phyloP scores from a whole-genome alignment of 345 rosid genomes.

The Salix brachista region DNA sequence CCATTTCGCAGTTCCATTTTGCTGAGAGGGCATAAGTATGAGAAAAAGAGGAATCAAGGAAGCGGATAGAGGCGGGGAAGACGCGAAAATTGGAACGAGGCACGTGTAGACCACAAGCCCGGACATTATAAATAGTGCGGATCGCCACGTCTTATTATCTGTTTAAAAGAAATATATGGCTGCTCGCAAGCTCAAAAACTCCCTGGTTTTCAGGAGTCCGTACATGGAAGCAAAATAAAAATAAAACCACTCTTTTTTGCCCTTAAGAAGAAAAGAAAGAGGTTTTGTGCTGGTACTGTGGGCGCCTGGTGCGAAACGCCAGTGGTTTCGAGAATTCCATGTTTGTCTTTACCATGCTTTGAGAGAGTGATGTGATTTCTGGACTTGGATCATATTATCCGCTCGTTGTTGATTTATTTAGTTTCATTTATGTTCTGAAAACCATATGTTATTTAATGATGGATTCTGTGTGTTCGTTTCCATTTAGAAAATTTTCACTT shows the following conservation, averaged over 20 bases:
- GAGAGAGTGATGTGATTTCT: background rate
- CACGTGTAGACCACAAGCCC: slow-evolving; percentile 27
- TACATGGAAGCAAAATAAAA: background rate
- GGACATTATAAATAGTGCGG: background rate
- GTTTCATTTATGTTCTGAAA: background rate
- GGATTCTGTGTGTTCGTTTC: background rate
- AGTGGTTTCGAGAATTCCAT: background rate
- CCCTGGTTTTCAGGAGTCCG: slow-evolving; percentile 33
- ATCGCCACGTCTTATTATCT: background rate
- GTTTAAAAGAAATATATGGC: background rate
- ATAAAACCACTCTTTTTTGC: background rate
- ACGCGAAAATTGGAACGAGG: background rate
- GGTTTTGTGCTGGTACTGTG: slow-evolving; percentile 4
- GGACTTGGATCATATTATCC: background rate
- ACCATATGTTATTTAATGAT: background rate
- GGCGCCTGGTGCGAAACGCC: slow-evolving; percentile 5
- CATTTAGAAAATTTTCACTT: background rate
- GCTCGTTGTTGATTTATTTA: background rate
- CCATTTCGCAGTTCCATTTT: background rate
- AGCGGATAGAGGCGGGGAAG: slow-evolving; percentile 11
- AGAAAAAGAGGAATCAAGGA: background rate
- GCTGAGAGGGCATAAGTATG: background rate
- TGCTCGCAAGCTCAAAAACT: background rate
- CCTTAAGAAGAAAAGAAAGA: background rate
- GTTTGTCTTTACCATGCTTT: background rate